Evolutionary conservation across 805 yeast species (phyloP).

Genomic region (Suhomyces canberraensis): DNA sequence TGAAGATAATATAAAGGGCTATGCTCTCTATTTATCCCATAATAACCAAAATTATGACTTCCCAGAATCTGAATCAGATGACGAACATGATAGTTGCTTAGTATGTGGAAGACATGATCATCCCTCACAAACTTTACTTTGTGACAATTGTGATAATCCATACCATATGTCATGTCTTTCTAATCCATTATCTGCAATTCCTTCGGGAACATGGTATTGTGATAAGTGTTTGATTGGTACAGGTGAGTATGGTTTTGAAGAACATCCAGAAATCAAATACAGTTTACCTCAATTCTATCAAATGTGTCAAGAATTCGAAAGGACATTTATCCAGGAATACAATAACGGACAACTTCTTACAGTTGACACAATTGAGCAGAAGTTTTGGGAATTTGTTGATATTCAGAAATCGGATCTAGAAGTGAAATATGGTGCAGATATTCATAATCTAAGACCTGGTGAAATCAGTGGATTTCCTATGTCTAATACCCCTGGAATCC

Average conservation of each 20-base stretch:
- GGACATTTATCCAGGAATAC: conserved; percentile 36
- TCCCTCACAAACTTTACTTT: conserved; percentile 50
- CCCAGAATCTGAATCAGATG: conserved; percentile 27
- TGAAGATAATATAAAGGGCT: conserved; percentile 21
- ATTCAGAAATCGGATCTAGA: conserved; percentile 44
- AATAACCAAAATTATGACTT: conserved; percentile 25
- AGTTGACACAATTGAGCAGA: conserved; percentile 50
- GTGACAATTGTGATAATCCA: conserved; percentile 71
- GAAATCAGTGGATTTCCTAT: conserved; percentile 77
- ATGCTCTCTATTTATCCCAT: conserved; percentile 30
- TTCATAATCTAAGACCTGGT: conserved; percentile 62
- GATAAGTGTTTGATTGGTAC: conserved; percentile 81
- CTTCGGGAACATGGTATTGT: conserved; percentile 74
- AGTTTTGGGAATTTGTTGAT: conserved; percentile 61
- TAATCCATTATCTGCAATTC: conserved; percentile 51
- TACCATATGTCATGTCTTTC: conserved; percentile 68
- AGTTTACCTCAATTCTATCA: conserved; percentile 58
- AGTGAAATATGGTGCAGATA: conserved; percentile 83
- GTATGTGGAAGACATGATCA: conserved; percentile 47
- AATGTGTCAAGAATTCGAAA: conserved; percentile 48
- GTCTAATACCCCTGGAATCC: conserved; percentile 15
- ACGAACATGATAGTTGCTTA: conserved; percentile 37
- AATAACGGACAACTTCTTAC: conserved; percentile 30
- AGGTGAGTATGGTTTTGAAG: conserved; percentile 86
- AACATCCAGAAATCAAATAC: conserved; percentile 49